These are phyloP conservation scores for Lecanoromycetidae sp. DNA, from an alignment of 2,329 filamentous ascomycete genomes.

Conservation along the genomic window DNA sequence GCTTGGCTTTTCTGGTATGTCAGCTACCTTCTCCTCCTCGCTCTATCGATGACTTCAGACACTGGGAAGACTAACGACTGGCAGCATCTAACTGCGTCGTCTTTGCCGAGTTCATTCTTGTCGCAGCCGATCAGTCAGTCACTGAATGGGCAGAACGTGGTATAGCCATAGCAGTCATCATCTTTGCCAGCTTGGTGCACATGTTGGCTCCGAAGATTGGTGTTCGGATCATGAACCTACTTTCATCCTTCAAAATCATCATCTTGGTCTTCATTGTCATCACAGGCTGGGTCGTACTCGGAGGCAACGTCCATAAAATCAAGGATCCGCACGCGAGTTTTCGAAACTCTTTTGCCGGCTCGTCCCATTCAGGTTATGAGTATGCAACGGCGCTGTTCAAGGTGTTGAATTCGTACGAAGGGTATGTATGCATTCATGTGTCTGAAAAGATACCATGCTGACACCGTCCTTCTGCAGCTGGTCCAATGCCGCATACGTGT, in stretches of 20 bases:
- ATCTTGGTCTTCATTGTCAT: constrained; percentile 55
- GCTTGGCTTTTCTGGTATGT: constrained; percentile 6
- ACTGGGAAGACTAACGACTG: not conserved
- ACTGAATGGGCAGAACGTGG: constrained; percentile 52
- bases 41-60: not conserved
- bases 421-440: constrained; percentile 28
- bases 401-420: constrained; percentile 58
- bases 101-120: constrained; percentile 4
- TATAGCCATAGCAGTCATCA: constrained; percentile 55
- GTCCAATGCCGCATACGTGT: constrained; percentile 27
- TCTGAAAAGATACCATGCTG: not conserved
- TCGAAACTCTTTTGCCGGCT: constrained; percentile 51
- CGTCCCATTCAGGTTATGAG: constrained; percentile 53
- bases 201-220: constrained; percentile 53
- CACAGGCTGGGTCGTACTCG: constrained; percentile 49
- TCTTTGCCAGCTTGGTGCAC: constrained; percentile 53
- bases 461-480: constrained; percentile 18
- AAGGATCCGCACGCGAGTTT: constrained; percentile 51
- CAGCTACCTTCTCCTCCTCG: not conserved
- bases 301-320: constrained; percentile 45
- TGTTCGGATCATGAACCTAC: constrained; percentile 52
- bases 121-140: constrained; percentile 5
- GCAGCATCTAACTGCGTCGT: constrained; percentile 1
- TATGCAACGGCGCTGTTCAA: constrained; percentile 60
- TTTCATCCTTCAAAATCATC: constrained; percentile 54